Percentiles rank a stretch among this genome's conserved stretches.
phyloP scores from a whole-genome alignment of 2,329 filamentous ascomycete species.

The Alternaria arbusti region DNA sequence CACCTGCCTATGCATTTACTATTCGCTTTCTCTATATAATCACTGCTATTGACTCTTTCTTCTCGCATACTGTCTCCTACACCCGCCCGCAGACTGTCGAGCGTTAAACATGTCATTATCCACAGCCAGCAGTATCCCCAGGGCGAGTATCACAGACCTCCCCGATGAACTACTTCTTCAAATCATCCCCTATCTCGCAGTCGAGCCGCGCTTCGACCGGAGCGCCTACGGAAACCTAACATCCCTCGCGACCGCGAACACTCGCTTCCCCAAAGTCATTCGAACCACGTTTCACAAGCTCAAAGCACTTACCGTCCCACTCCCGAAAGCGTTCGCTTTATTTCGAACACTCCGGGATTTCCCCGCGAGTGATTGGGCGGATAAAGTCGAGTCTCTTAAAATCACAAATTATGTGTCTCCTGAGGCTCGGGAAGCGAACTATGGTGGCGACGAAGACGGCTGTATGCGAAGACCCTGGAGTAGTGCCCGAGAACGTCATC shows the following conservation, averaged over 20 bases:
- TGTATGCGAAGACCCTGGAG: neutral
- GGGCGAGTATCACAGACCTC: neutral
- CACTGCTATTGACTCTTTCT: neutral
- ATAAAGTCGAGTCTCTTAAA: neutral
- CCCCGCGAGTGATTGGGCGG: neutral
- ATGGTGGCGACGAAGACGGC: neutral
- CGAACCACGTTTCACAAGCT: neutral
- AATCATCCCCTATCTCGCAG: neutral
- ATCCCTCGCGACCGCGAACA: neutral
- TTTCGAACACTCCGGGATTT: neutral
- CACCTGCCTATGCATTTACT: neutral
- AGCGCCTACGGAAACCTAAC: neutral
- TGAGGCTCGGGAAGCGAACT: neutral
- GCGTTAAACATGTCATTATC: neutral
- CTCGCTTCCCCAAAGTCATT: neutral
- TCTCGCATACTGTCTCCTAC: too few relatives aligned
- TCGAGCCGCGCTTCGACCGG: neutral
- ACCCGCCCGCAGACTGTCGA: neutral
- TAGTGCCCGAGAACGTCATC: neutral
- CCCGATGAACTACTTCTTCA: neutral
- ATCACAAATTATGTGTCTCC: neutral
- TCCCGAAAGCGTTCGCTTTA: neutral
- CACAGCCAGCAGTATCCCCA: neutral
- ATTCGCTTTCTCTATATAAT: neutral
- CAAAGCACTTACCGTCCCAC: neutral